Base-by-base conservation (phyloP, 352 stramenopile genomes). In the Phytophthora brassicae region DNA sequence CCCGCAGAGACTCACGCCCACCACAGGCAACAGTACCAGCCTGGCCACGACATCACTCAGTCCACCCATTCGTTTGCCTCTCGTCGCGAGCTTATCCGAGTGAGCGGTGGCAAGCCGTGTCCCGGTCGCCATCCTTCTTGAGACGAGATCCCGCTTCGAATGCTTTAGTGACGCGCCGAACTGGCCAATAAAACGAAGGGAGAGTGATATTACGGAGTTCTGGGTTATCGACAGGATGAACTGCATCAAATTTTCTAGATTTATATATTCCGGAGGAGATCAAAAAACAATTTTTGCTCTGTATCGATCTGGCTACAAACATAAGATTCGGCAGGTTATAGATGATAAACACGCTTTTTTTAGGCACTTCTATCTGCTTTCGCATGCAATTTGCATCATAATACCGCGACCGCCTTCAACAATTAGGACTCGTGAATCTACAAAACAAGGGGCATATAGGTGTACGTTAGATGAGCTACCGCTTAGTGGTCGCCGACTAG, bases 1-100 rank as follows among this genome's bases (percentile, higher is more conserved):
- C 31, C 79, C 80, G 66, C 79, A 89, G 14, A 91, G 54, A 62
- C 75, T 83, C 55, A 82, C 60, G 41, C 75, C 84, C 35, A 91
- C 82, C 49, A 89, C 66, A 0, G 82, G 78, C 38, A 91, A 61
- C 54, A 91, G 61, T 45, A 89, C 72, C 39, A 89, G 63, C 39
- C 84, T 78, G 35, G 73, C 67, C 36, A 85, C 47, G 5, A 74
- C 64, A 17, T 73, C 67, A 24, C 65, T 62, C 7, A 89, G 58
- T 14, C 51, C 16, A 3, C 31, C 26, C 12, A 38, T 26, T 17
- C 22, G 12, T 56, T 52, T 66, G 57, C 56, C 44, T 24, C 53
- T 68, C 6, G 43, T 49, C 56, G 28, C 43, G 49, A 70, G 35
- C 44, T 31, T 63, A 12, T 56, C 55, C 48, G 48, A 66, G 33